Conservation (phyloP, 257 asterid species). For the Nicotiana undulata region DNA sequence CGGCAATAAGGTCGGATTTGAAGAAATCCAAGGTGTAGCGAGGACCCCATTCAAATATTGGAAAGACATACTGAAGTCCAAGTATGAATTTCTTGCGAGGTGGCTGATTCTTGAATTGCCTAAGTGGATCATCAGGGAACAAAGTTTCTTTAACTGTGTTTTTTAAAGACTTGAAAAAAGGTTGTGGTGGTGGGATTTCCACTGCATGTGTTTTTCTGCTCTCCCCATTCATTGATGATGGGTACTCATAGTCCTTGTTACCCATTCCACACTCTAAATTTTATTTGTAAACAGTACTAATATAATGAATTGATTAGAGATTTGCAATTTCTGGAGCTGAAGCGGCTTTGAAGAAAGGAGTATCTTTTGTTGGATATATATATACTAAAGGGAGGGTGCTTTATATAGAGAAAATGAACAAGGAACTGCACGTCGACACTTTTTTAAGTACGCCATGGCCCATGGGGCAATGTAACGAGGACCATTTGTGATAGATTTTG, state of each 20-base stretch:
- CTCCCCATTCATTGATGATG: constrained; percentile 18
- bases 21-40: constrained; percentile 49
- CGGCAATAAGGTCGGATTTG: constrained; percentile 69
- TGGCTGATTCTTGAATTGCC: constrained; percentile 84
- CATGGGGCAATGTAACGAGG: not conserved
- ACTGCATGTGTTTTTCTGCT: constrained; percentile 27
- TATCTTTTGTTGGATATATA: not conserved
- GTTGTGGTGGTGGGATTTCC: constrained; percentile 63
- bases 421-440: not conserved
- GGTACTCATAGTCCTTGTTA: constrained; percentile 33
- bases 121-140: constrained; percentile 87
- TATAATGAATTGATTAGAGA: not conserved
- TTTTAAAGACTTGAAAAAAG: constrained; percentile 47
- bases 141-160: constrained; percentile 66
- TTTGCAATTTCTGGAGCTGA: not conserved
- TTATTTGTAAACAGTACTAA: not conserved
- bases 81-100: constrained; percentile 31
- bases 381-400: not conserved
- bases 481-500: not conserved
- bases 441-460: not conserved
- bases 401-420: not conserved
- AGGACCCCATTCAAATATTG: constrained; percentile 86
- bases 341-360: not conserved
- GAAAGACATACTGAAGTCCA: constrained; percentile 69
- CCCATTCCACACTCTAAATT: constrained; percentile 27